Evolutionary conservation across 768 basidiomycete genomes (phyloP), one percentile per base, ranked within the genome.

Genomic region (Suillus bovinus): DNA sequence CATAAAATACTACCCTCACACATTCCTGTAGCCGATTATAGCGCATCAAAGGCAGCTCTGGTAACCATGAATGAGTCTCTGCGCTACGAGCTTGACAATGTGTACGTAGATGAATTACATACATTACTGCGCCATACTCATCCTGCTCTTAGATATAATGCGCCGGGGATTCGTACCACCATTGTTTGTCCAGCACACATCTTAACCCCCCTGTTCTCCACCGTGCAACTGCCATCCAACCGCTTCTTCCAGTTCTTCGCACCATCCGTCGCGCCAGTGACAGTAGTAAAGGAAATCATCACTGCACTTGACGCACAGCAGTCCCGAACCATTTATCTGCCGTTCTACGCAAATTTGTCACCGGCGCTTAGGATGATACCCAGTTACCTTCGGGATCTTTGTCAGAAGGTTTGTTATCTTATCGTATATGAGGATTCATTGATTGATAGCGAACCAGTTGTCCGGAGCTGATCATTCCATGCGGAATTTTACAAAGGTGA

Each of bases 41-140:
- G 82, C 72, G 93, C 94, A 10, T 94, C 93, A 29, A 99, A 99
- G 78, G 92, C 94, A 13, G 95, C 96, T n/a, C 71, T 91, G 24
- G 78, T 91, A 17, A 84, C 84, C 36, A 75, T 98, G 50, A 87
- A 96, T 67, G 91, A 95, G 66, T 88, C 91, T 16, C 81, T 99
- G 58, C 84, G 94, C 58, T 91, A 88, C 67, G 96, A 99, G 73
- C 85, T 99, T 20, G 90, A 95, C 72, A 86, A 89, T 49, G 79
- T 82, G 89, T 91, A 73, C 58, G 71, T 64, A 59, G n/a, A 3
- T 2, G 29, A 27, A 27, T 58, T n/a, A n/a, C 22, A 14, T 27
- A 29, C 39, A n/a, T 16, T 57, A 52, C 63, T 13, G 42, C 60
- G 29, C 56, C 61, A 9, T 59, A 54, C 46, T 59, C 36, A 60